These are phyloP conservation scores for Brassica rapa DNA, from an alignment of 345 rosid species.

Conservation along the genomic window DNA sequence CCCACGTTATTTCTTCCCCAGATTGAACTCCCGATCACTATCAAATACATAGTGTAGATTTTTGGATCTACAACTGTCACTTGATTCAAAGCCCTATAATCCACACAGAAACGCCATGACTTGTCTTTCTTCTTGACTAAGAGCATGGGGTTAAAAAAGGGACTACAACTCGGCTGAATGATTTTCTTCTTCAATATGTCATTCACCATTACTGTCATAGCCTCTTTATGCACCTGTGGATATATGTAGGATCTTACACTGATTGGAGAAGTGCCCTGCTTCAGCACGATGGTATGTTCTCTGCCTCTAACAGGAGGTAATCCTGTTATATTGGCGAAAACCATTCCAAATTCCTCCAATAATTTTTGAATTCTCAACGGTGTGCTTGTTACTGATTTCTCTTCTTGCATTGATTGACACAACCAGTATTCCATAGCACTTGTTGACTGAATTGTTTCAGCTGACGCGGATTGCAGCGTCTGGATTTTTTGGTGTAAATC, in stretches of 20 bases:
- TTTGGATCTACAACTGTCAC: no score
- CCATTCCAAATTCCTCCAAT: background rate
- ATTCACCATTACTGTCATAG: background rate
- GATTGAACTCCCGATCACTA: no score
- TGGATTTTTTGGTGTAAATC: background rate
- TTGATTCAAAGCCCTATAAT: background rate
- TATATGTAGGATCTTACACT: background rate
- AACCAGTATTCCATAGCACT: background rate
- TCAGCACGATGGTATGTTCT: background rate
- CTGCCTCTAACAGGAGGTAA: background rate
- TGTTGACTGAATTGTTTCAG: no score
- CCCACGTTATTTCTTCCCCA: no score
- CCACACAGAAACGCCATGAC: background rate
- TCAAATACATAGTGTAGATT: no score
- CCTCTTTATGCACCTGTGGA: background rate
- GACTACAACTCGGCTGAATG: background rate
- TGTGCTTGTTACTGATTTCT: no score
- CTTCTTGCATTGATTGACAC: background rate
- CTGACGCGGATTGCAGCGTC: background rate
- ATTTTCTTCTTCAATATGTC: background rate
- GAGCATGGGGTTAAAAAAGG: background rate
- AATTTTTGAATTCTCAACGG: no score
- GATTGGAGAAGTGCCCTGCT: background rate
- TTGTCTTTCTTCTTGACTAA: background rate
- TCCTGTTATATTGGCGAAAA: background rate